phyloP scores from a whole-genome alignment of 768 basidiomycete species.

The Gymnopilus dilepis region DNA sequence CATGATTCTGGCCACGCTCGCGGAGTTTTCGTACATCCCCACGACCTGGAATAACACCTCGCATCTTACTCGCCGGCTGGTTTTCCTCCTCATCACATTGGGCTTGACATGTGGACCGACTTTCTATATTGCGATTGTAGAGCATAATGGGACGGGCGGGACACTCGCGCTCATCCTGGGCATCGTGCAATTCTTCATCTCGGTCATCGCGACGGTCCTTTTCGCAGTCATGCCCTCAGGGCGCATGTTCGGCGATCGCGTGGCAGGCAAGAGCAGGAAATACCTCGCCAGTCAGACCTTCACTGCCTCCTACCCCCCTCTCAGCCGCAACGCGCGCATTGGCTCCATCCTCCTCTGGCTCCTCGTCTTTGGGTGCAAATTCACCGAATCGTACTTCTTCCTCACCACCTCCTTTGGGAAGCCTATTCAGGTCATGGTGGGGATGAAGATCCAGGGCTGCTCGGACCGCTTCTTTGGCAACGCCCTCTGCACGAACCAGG shows the following conservation, averaged over 20 bases:
- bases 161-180: conserved; percentile 89
- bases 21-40: conserved; percentile 97
- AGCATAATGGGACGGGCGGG: conserved; percentile 65
- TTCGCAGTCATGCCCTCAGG: conserved; percentile 95
- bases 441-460: conserved; percentile 95
- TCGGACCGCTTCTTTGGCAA: conserved; percentile 85
- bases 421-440: conserved; percentile 93
- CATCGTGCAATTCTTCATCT: conserved; percentile 96
- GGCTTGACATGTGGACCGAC: conserved; percentile 92
- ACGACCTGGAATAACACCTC: conserved; percentile 99
- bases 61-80: conserved; percentile 87
- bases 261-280: conserved; percentile 93
- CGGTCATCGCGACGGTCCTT: conserved; percentile 81
- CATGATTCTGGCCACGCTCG: conserved; percentile 93
- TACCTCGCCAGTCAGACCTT: conserved; percentile 99
- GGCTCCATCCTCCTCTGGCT: conserved; percentile 87
- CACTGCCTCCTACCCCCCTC: conserved; percentile 89
- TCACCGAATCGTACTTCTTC: conserved; percentile 98
- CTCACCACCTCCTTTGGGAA: conserved; percentile 93
- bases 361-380: conserved; percentile 95
- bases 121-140: conserved; percentile 90
- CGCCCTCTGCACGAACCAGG: conserved; percentile 88
- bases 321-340: conserved; percentile 67
- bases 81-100: conserved; percentile 90
- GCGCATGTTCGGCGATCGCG: conserved; percentile 98